Percentiles rank a stretch among this genome's conserved stretches.
Conservation (phyloP, 177 flowering plant genomes). For the Vitis hybrid region DNA sequence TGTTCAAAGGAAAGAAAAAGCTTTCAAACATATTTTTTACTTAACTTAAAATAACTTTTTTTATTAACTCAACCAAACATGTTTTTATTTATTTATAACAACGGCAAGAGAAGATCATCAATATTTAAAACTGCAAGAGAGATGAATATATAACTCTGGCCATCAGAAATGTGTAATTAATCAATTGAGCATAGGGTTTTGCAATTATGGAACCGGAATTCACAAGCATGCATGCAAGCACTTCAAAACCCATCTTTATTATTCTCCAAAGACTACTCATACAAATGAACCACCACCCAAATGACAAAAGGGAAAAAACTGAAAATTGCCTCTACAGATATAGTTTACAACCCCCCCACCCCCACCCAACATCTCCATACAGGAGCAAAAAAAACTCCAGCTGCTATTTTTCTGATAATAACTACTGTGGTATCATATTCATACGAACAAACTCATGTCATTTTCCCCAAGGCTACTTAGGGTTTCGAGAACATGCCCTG, state of each 20-base stretch:
- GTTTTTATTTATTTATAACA: no score
- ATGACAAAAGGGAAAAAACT: slow-evolving; percentile 4
- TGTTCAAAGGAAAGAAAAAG: no score
- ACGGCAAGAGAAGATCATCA: no score
- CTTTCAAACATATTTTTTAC: no score
- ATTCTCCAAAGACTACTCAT: slow-evolving; percentile 18
- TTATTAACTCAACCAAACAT: no score
- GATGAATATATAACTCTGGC: no score
- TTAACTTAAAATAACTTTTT: no score
- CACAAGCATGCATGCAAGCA: no score
- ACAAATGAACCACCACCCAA: slow-evolving; percentile 36
- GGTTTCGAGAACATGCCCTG: slow-evolving; percentile 74
- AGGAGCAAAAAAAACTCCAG: slow-evolving; percentile 17
- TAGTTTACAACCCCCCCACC: slow-evolving; percentile 32
- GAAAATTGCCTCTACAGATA: slow-evolving; percentile 32
- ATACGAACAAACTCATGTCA: slow-evolving; percentile 12
- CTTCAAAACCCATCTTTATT: slow-evolving; percentile 28
- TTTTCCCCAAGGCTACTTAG: slow-evolving; percentile 19
- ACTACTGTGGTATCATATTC: slow-evolving; percentile 15
- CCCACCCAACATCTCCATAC: neutral
- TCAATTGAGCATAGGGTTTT: no score
- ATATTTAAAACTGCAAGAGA: no score
- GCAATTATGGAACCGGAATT: no score
- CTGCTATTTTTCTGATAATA: slow-evolving; percentile 27
- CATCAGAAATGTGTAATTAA: no score